phyloP scores from a whole-genome alignment of 768 basidiomycete species.

The Lanmaoa rubissima region DNA sequence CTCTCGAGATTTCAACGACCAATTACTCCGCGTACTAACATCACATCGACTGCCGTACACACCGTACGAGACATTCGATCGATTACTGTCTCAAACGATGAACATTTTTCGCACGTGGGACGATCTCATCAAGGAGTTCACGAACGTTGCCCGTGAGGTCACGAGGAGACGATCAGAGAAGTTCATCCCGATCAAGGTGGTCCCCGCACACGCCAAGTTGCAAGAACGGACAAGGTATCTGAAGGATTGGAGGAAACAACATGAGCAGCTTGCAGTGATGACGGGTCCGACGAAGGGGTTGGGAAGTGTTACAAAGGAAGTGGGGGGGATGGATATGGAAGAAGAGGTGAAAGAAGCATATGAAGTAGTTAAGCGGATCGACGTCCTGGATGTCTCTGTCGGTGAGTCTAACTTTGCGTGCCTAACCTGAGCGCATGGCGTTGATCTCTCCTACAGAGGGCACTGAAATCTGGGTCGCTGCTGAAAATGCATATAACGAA shows the following conservation, averaged over 20 bases:
- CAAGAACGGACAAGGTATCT: constrained; percentile 87
- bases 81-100: constrained; percentile 70
- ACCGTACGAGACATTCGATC: constrained; percentile 92
- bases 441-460: constrained; percentile 60
- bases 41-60: constrained; percentile 91
- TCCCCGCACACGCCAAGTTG: constrained; percentile 85
- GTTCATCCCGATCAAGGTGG: constrained; percentile 96
- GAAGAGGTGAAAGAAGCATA: constrained; percentile 96
- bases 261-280: constrained; percentile 97
- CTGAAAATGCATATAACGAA: constrained; percentile 97
- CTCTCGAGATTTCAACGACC: constrained; percentile 95
- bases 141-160: constrained; percentile 89
- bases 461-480: constrained; percentile 95
- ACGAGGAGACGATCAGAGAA: constrained; percentile 85
- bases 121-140: constrained; percentile 88
- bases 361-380: constrained; percentile 95
- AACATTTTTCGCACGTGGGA: constrained; percentile 88
- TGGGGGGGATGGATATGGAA: constrained; percentile 95
- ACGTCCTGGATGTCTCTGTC: constrained; percentile 90
- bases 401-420: constrained; percentile 48
- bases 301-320: constrained; percentile 67
- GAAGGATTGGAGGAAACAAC: constrained; percentile 92
- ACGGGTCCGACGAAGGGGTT: constrained; percentile 91
- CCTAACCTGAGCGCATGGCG: not conserved
- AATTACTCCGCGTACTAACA: constrained; percentile 85